These are phyloP conservation scores for Trebouxia sp. DNA, from an alignment of 139 green algal genomes.

Conservation along the genomic window DNA sequence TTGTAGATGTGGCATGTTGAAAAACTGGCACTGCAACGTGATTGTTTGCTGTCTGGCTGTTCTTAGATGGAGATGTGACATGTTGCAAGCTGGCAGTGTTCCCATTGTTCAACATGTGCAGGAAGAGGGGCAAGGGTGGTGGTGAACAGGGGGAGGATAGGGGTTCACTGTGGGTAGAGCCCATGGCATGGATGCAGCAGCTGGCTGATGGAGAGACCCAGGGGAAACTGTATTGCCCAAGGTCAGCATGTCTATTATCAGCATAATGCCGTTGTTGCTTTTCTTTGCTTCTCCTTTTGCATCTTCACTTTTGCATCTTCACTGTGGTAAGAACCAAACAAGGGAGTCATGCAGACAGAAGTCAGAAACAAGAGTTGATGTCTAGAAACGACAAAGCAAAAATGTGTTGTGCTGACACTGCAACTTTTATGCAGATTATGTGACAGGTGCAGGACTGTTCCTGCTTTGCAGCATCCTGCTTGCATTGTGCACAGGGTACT, in stretches of 20 bases:
- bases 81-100: too few relatives aligned
- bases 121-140: constrained; percentile 1
- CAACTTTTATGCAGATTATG: too few relatives aligned
- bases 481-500: not conserved
- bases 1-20: too few relatives aligned
- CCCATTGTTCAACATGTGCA: too few relatives aligned
- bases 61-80: not conserved
- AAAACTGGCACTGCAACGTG: too few relatives aligned
- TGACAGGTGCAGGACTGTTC: not conserved
- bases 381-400: too few relatives aligned
- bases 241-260: constrained; percentile 18
- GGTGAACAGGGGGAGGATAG: constrained; percentile 18
- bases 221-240: constrained; percentile 88
- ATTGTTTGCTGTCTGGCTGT: too few relatives aligned
- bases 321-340: too few relatives aligned
- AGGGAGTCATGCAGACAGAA: too few relatives aligned
- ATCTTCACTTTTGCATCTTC: not conserved
- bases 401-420: too few relatives aligned
- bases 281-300: not conserved
- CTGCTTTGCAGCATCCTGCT: not conserved
- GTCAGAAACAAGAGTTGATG: too few relatives aligned
- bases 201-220: constrained; percentile 54
- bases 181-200: constrained; percentile 80
- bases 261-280: not conserved
- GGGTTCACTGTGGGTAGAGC: constrained; percentile 77